A percentile compares a stretch with the other conserved stretches of the same genome.
Conservation (phyloP, 1,139 yeast genomes). For the Yamadazyma mexicana region DNA sequence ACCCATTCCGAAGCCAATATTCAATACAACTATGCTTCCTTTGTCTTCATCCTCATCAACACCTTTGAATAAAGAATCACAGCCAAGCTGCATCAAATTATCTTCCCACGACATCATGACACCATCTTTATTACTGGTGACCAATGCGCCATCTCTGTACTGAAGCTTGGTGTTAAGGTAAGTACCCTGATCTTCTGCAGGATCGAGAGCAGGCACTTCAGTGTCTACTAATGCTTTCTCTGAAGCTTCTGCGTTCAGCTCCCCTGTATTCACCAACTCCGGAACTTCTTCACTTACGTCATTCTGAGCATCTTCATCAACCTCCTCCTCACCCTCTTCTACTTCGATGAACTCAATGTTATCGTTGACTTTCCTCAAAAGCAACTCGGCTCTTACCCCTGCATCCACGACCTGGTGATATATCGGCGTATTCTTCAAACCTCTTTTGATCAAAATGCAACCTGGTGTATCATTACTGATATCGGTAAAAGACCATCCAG, state of each 20-base stretch:
- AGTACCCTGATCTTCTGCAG: conserved; percentile 63
- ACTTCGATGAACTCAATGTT: conserved; percentile 41
- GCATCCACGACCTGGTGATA: conserved; percentile 68
- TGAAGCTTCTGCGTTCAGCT: conserved; percentile 5
- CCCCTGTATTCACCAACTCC: conserved; percentile 16
- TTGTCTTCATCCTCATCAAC: conserved; percentile 21
- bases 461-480: conserved; percentile 74
- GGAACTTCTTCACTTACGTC: conserved; percentile 7
- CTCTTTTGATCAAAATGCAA: conserved; percentile 58
- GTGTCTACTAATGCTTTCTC: conserved; percentile 8
- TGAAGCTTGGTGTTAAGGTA: conserved; percentile 68
- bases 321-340: conserved; percentile 18
- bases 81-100: conserved; percentile 76
- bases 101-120: conserved; percentile 99
- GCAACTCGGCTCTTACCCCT: conserved; percentile 86
- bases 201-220: conserved; percentile 21
- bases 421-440: conserved; percentile 45
- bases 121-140: conserved; percentile 80
- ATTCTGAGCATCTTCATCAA: conserved; percentile 13
- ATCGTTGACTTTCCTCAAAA: conserved; percentile 71
- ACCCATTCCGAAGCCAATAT: conserved; percentile 97
- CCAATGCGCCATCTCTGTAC: conserved; percentile 68
- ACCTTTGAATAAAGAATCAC: conserved; percentile 59
- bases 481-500: conserved; percentile 83
- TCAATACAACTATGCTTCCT: conserved; percentile 53